Base-by-base conservation (phyloP, 2,329 filamentous ascomycete genomes). In the Hypomyces rosellus region DNA sequence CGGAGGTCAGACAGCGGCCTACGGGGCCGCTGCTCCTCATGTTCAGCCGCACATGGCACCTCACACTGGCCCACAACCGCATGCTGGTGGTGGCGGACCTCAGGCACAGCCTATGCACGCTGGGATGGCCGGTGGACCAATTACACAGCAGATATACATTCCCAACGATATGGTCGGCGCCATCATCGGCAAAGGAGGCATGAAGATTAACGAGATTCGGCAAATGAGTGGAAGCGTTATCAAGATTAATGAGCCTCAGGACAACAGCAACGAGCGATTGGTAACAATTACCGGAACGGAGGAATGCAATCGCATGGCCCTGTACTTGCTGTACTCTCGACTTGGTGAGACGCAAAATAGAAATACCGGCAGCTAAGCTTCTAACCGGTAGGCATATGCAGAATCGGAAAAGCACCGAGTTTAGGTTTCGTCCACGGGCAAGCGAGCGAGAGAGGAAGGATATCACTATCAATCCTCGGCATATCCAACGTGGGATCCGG, bases 121-220 rank as follows among this genome's bases (percentile, higher is more conserved):
- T 15, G 82, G 68, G 41, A 83, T 71, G 78, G 65, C 68, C 5
- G 73, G 69, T 12, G 69, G 71, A 20, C 89, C 91, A 46, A 77
- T 97, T 63, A 99, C 93, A 3, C 93, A 99, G 71, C 93, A 99
- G 71, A 99, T 99, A 59, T 99, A 88, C 73, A 99, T 99, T 61
- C 93, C 93, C 52, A 99, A 99, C 66, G 93, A 99, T 65, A 97
- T 99, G 93, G 93, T 99, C 48, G 93, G 93, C 56, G 93, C 93
- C 50, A 99, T 99, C 63, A 99, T 99, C 61, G 93, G 93, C 64
- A 99, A 99, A 74, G 93, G 93, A 55, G 93, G 93, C 57, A 88
- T 90, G 50, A 99, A 99, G 81, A 99, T 99, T 78, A 99, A 99
- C 66, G 93, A 99, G 72, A 99, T 99, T 58, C 85, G 93, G 60